These are phyloP conservation scores for Spathaspora sp. DNA, from an alignment of 1,139 yeast species.

Conservation along the genomic window DNA sequence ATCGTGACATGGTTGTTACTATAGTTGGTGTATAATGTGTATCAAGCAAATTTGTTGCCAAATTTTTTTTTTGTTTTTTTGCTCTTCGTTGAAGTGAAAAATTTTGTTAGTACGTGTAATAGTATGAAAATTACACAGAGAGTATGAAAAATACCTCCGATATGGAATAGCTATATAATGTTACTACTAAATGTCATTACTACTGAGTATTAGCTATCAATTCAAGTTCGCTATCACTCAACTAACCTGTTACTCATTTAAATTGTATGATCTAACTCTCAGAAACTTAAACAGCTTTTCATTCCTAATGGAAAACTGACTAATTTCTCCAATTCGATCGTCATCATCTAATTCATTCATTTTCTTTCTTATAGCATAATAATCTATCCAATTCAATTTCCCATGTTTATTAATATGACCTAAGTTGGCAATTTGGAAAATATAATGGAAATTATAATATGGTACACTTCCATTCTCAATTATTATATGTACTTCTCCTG, in stretches of 20 bases:
- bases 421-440: slow-evolving; percentile 52
- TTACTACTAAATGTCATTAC: no score
- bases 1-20: slow-evolving; percentile 59
- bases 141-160: no score
- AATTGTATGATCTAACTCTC: slow-evolving; percentile 50
- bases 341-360: slow-evolving; percentile 26
- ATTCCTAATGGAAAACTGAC: slow-evolving; percentile 58
- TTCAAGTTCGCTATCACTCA: not conserved
- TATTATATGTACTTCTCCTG: slow-evolving; percentile 53
- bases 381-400: slow-evolving; percentile 65
- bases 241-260: slow-evolving; percentile 15
- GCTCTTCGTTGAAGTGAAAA: not conserved
- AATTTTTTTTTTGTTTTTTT: no score
- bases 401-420: slow-evolving; percentile 59
- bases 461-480: slow-evolving; percentile 63
- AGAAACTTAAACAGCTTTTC: slow-evolving; percentile 78
- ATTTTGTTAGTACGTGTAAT: no score
- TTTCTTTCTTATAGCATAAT: slow-evolving; percentile 54
- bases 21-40: not conserved
- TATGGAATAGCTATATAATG: no score
- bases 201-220: no score
- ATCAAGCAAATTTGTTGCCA: not conserved
- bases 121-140: no score
- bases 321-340: slow-evolving; percentile 50
- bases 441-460: slow-evolving; percentile 63